Percentiles rank a stretch among this genome's conserved stretches.
phyloP scores from a whole-genome alignment of 495 filamentous ascomycete genomes.

The Acidiella bohemica region DNA sequence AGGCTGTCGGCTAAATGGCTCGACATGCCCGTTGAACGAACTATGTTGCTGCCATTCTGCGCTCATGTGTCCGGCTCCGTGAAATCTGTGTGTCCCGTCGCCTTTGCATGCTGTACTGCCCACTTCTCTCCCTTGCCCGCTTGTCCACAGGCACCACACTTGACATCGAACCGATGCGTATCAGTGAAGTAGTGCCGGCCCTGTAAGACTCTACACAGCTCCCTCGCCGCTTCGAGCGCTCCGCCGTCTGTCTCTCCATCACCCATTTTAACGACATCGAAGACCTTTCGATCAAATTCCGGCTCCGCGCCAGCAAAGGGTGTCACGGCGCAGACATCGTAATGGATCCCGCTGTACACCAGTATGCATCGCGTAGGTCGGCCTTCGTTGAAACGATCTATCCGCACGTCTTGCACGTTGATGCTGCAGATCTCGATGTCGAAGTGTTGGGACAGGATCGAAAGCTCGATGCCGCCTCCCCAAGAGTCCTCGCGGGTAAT shows the following conservation, averaged over 20 bases:
- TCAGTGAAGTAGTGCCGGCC: constrained; percentile 80
- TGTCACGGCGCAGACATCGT: constrained; percentile 44
- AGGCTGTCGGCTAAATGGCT: no score
- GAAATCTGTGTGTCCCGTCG: constrained; percentile 58
- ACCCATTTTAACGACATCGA: constrained; percentile 37
- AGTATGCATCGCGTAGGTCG: constrained; percentile 58
- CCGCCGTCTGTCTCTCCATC: constrained; percentile 40
- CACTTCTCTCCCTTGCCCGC: constrained; percentile 61
- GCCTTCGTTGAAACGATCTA: constrained; percentile 74
- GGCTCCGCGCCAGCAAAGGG: constrained; percentile 41
- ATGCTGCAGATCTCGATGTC: constrained; percentile 75
- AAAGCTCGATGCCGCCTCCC: constrained; percentile 87
- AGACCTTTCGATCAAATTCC: constrained; percentile 66
- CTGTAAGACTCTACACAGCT: constrained; percentile 58
- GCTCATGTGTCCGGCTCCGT: constrained; percentile 13
- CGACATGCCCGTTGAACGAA: no score
- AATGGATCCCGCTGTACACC: constrained; percentile 90
- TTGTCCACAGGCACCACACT: constrained; percentile 62
- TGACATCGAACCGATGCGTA: constrained; percentile 67
- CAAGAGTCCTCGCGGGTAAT: constrained; percentile 70
- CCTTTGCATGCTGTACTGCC: constrained; percentile 51
- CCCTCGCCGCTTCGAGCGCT: constrained; percentile 52
- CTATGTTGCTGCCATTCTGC: no score
- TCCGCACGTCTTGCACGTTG: constrained; percentile 54
- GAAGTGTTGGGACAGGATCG: constrained; percentile 74